Conservation (phyloP, 805 yeast genomes). For the Candida hungchunana region DNA sequence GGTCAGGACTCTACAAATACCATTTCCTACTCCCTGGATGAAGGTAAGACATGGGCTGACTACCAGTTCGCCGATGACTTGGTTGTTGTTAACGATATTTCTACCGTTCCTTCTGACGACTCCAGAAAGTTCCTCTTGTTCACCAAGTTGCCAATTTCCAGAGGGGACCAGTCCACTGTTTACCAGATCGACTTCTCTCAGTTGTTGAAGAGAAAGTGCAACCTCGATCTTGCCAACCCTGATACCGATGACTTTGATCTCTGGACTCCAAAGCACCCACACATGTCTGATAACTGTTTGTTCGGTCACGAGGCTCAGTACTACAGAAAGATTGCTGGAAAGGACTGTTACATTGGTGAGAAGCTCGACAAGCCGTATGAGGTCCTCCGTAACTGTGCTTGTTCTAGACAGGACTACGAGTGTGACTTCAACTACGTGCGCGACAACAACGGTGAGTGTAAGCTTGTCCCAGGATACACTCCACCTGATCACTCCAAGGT, state of each 20-base stretch:
- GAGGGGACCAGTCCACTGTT: slow-evolving; percentile 43
- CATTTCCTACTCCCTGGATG: slow-evolving; percentile 66
- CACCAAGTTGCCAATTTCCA: slow-evolving; percentile 41
- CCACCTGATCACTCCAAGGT: slow-evolving; percentile 61
- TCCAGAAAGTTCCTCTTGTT: slow-evolving; percentile 72
- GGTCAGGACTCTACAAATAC: slow-evolving; percentile 52
- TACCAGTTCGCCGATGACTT: slow-evolving; percentile 55
- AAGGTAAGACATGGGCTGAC: slow-evolving; percentile 73
- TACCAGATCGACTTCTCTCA: slow-evolving; percentile 55
- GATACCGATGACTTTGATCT: slow-evolving; percentile 56
- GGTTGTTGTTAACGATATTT: slow-evolving; percentile 62
- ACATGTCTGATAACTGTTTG: slow-evolving; percentile 47
- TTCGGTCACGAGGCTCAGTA: slow-evolving; percentile 68
- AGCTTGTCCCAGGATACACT: slow-evolving; percentile 66
- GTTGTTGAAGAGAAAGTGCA: slow-evolving; percentile 52
- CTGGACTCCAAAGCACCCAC: slow-evolving; percentile 59
- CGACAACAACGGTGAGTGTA: slow-evolving; percentile 78
- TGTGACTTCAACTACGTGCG: slow-evolving; percentile 85
- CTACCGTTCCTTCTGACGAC: slow-evolving; percentile 91
- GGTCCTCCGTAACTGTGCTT: slow-evolving; percentile 64
- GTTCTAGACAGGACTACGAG: slow-evolving; percentile 85
- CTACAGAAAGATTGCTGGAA: slow-evolving; percentile 52
- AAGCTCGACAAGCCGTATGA: slow-evolving; percentile 55
- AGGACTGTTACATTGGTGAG: slow-evolving; percentile 62
- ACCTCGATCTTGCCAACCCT: slow-evolving; percentile 39